Base-by-base conservation (phyloP, 768 basidiomycete genomes). In the Auricularia sp. region DNA sequence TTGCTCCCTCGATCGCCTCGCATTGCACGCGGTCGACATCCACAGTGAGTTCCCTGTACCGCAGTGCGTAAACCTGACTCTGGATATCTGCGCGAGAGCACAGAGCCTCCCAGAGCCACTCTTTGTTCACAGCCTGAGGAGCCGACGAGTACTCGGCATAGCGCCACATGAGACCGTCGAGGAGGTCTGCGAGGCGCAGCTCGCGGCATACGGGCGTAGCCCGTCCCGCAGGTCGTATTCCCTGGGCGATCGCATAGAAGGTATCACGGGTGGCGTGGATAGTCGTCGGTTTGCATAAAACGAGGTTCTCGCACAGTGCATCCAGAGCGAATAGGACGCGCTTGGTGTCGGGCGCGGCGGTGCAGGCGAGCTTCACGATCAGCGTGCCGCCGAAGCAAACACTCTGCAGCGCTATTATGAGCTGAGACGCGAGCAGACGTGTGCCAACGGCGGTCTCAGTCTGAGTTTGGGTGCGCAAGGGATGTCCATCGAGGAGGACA, bases 401-500 rank as follows among this genome's bases (percentile, higher is more conserved):
- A 2, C 72, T 63, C 33, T 64, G 64, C 18, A 76, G 69, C 2
- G 68, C 75, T 39, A 74, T 71, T 62, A 76, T 68, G 56, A 77
- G 58, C 67, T 76, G 75, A 11, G 72, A 69, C 35, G 75, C 70
- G 29, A 74, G 68, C 33, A 76, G 70, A 29, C 71, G 71, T 45
- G 72, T 71, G 62, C 65, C 61, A 63, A 69, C 69, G 39, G 59
- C 62, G 29, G 45, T 24, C 34, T 68, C 67, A 3, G 65, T 62
- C 16, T 21, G n/a, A 47, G 54, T 61, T 35, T 64, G 65, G 54
- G 65, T 69, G 54, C 76, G 74, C 18, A 76, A 65, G 2, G 72
- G 72, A 63, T 76, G 76, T 11, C 72, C 76, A 62, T 76, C 76
- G 62, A 76, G 70, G 10, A 76, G 65, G 18, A 75, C 75, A 18